Evolutionary conservation across 2,329 filamentous ascomycete genomes (phyloP).

Genomic region (Beauveria sp.): DNA sequence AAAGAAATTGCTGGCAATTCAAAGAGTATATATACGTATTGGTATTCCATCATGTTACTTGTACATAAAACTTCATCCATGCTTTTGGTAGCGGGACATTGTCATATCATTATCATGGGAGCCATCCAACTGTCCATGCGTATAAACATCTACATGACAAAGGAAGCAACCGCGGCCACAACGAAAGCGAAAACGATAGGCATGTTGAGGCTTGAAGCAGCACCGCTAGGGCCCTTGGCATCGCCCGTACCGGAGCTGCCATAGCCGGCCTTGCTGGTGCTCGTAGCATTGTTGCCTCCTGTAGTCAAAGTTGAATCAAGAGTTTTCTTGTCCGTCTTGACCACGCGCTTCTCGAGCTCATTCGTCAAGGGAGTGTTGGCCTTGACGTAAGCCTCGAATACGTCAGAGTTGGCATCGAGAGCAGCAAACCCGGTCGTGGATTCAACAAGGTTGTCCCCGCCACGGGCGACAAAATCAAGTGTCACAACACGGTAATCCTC

Average conservation of each 20-base stretch:
- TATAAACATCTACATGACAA: neutral
- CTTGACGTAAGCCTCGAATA: conserved; percentile 43
- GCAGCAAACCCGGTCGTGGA: conserved; percentile 29
- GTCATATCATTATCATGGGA: neutral
- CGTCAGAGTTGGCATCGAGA: conserved; percentile 47
- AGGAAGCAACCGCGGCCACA: neutral
- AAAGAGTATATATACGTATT: neutral
- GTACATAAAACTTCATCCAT: neutral
- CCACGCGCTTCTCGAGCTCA: conserved; percentile 36
- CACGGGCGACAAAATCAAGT: conserved; percentile 53
- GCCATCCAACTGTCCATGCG: neutral
- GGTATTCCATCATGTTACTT: neutral
- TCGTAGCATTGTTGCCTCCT: neutral
- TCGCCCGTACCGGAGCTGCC: neutral
- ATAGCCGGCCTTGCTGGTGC: neutral
- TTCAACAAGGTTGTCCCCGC: conserved; percentile 55
- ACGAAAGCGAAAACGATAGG: neutral
- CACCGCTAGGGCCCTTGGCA: neutral
- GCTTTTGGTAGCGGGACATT: neutral
- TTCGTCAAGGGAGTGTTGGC: conserved; percentile 41
- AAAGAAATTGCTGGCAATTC: neutral
- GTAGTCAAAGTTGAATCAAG: neutral
- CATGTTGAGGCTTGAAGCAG: neutral
- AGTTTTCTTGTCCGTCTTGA: conserved; percentile 13
- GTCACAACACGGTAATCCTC: conserved; percentile 51